These are phyloP conservation scores for Penicillium nucicola DNA, from an alignment of 495 filamentous ascomycete species.

Conservation along the genomic window DNA sequence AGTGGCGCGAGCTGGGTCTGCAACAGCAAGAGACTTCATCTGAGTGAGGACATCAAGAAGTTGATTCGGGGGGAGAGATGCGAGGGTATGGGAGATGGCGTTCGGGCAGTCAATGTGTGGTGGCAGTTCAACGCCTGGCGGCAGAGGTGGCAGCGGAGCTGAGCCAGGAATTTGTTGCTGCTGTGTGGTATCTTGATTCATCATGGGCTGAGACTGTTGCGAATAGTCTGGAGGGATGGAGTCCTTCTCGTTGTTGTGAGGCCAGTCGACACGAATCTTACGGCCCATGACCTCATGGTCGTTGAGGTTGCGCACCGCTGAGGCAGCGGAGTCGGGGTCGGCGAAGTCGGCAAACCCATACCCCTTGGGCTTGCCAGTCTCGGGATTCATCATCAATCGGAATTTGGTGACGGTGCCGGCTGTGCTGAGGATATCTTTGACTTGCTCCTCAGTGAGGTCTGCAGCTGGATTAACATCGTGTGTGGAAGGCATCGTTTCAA, in stretches of 20 bases:
- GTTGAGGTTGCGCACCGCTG: constrained; percentile 93
- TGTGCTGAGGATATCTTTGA: constrained; percentile 82
- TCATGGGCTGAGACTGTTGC: constrained; percentile 26
- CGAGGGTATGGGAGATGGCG: constrained; percentile 85
- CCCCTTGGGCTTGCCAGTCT: constrained; percentile 92
- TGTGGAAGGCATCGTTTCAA: not conserved
- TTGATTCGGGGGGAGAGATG: constrained; percentile 79
- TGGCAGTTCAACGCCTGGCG: constrained; percentile 77
- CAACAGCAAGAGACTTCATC: constrained; percentile 84
- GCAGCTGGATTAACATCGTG: constrained; percentile 10
- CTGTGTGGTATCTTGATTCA: constrained; percentile 18
- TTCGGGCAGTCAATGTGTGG: constrained; percentile 80
- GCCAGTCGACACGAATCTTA: constrained; percentile 91
- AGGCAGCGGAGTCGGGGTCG: constrained; percentile 86
- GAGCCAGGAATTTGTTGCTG: constrained; percentile 28
- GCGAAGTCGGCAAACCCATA: constrained; percentile 95
- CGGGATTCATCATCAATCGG: constrained; percentile 90
- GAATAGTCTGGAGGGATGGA: constrained; percentile 57
- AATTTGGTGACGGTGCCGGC: constrained; percentile 91
- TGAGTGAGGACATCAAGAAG: constrained; percentile 91
- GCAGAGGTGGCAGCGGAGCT: constrained; percentile 68
- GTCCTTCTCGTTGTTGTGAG: constrained; percentile 81
- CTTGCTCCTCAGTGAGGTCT: constrained; percentile 94
- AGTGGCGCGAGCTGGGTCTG: constrained; percentile 78
- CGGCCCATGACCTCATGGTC: constrained; percentile 95